These are phyloP conservation scores for Plasmodium reichenowi DNA, from an alignment of 169 alveolate species.

Conservation along the genomic window DNA sequence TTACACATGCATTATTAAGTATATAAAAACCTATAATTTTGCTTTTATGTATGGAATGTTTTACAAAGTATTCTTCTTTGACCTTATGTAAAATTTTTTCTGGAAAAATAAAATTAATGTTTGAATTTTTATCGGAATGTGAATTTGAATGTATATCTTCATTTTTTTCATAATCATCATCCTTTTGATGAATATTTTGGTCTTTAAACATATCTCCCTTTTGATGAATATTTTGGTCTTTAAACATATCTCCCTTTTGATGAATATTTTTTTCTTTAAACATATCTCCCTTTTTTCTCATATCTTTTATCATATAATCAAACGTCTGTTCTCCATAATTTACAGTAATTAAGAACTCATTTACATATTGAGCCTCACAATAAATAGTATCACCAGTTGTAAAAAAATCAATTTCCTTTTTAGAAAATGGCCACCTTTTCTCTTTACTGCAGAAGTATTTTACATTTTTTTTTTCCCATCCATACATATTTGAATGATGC, in stretches of 20 bases:
- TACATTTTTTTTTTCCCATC: neutral
- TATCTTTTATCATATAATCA: neutral
- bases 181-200: too few relatives aligned
- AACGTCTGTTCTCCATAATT: neutral
- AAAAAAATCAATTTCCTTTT: neutral
- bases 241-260: neutral
- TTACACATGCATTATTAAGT: slow-evolving; percentile 3
- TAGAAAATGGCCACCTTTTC: slow-evolving; percentile 21
- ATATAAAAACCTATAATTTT: slow-evolving; percentile 15
- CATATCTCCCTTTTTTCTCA: neutral
- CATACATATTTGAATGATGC: neutral
- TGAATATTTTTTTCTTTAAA: neutral
- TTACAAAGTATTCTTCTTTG: neutral
- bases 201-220: neutral
- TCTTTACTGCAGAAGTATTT: slow-evolving; percentile 17
- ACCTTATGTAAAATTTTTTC: slow-evolving; percentile 9
- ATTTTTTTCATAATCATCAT: neutral
- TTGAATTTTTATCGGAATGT: too few relatives aligned
- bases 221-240: neutral
- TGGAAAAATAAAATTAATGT: neutral
- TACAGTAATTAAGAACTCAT: slow-evolving; percentile 8
- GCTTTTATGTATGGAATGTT: slow-evolving; percentile 1
- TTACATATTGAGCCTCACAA: slow-evolving; percentile 36
- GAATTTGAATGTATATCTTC: neutral
- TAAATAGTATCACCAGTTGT: neutral